Conservation (phyloP, 768 basidiomycete genomes). For the Boletus tomentosulus region DNA sequence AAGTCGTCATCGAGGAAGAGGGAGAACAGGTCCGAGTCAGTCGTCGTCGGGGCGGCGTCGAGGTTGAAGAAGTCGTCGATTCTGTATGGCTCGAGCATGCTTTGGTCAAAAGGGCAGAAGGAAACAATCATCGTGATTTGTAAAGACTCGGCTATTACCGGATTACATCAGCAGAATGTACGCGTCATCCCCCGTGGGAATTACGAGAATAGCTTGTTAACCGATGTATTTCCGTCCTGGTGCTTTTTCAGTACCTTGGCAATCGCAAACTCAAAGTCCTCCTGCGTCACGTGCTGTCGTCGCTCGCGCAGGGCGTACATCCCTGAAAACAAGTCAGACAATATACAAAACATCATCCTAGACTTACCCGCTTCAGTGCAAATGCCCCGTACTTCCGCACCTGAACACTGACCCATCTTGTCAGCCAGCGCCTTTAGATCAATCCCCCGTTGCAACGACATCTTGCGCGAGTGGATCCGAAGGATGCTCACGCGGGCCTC, state of each 20-base stretch:
- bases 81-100: constrained; percentile 25
- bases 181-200: constrained; percentile 26
- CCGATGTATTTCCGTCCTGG: constrained; percentile 90
- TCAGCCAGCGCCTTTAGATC: constrained; percentile 94
- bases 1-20: constrained; percentile 46
- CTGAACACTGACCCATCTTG: constrained; percentile 99
- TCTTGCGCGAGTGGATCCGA: constrained; percentile 96
- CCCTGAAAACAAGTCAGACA: constrained; percentile 41
- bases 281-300: constrained; percentile 95
- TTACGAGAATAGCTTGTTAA: constrained; percentile 91
- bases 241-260: constrained; percentile 98
- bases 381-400: constrained; percentile 95
- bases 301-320: constrained; percentile 98
- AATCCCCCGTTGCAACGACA: constrained; percentile 97
- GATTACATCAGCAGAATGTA: constrained; percentile 12
- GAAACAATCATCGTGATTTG: not conserved
- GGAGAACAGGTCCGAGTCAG: constrained; percentile 36
- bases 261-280: constrained; percentile 98
- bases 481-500: constrained; percentile 97
- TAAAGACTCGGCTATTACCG: constrained; percentile 8
- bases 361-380: constrained; percentile 89
- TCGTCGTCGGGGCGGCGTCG: constrained; percentile 42
- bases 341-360: fast-evolving
- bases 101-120: not conserved
- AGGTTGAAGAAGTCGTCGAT: constrained; percentile 65